These are phyloP conservation scores for Botrytis squamosa DNA, from an alignment of 2,329 filamentous ascomycete species.

Conservation along the genomic window DNA sequence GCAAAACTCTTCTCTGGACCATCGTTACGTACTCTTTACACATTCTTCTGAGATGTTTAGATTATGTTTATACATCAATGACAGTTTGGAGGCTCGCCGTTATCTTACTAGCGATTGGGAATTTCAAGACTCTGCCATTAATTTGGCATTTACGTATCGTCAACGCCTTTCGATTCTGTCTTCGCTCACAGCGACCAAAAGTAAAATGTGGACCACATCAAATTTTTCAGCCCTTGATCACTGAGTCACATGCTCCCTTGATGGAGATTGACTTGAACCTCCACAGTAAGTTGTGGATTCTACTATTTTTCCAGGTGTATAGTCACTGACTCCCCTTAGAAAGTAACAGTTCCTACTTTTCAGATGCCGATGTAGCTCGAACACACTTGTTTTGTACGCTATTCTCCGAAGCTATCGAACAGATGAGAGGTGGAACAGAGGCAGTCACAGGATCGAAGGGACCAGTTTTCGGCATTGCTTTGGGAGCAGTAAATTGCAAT, in stretches of 20 bases:
- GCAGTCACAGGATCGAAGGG: conserved; percentile 37
- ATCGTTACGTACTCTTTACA: neutral
- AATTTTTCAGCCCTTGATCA: conserved; percentile 63
- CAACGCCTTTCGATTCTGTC: conserved; percentile 45
- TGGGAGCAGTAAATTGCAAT: conserved; percentile 55
- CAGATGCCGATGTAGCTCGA: conserved; percentile 66
- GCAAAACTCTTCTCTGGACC: neutral
- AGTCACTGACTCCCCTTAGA: conserved; percentile 38
- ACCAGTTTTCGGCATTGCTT: conserved; percentile 41
- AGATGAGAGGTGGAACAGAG: conserved; percentile 39
- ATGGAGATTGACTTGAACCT: conserved; percentile 71
- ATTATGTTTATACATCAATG: neutral
- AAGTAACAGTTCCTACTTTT: conserved; percentile 69
- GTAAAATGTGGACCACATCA: conserved; percentile 48
- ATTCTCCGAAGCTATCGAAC: conserved; percentile 39
- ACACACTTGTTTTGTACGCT: conserved; percentile 60
- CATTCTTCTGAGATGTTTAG: neutral
- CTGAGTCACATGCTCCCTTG: conserved; percentile 58
- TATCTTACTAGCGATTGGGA: conserved; percentile 47
- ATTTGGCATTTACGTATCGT: conserved; percentile 59
- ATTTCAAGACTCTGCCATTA: conserved; percentile 59
- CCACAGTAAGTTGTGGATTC: conserved; percentile 46
- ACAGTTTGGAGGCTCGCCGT: conserved; percentile 5
- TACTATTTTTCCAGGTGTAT: no score
- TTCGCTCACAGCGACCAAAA: conserved; percentile 46